These are phyloP conservation scores for Saccharum hybrid DNA, from an alignment of 202 grass and related monocot genomes.

Conservation along the genomic window DNA sequence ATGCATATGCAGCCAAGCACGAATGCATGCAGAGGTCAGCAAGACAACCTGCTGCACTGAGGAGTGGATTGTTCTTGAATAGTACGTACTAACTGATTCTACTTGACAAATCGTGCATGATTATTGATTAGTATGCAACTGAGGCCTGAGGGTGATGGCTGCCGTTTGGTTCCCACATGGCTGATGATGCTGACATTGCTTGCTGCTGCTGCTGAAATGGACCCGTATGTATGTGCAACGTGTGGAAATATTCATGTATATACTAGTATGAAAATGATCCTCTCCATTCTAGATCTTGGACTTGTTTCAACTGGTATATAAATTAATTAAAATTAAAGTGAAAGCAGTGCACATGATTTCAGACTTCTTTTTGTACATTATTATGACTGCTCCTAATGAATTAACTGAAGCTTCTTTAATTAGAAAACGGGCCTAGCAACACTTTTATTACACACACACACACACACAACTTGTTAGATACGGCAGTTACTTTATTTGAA, in stretches of 20 bases:
- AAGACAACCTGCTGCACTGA: not conserved
- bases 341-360: not conserved
- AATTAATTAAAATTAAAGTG: not conserved
- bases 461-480: not conserved
- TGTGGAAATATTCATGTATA: not conserved
- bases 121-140: conserved; percentile 19
- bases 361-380: not conserved
- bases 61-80: not conserved
- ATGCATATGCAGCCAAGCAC: not conserved
- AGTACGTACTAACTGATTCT: not conserved
- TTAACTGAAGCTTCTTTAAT: not conserved
- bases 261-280: not conserved
- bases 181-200: not conserved
- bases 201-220: conserved; percentile 22
- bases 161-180: not conserved
- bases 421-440: too few relatives aligned
- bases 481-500: not conserved
- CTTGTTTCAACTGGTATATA: not conserved
- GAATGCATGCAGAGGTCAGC: not conserved
- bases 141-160: not conserved
- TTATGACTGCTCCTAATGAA: not conserved
- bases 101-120: conserved; percentile 24
- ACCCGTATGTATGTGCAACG: not conserved
- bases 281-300: not conserved
- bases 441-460: too few relatives aligned